A percentile compares a stretch with the other conserved stretches of the same genome.
These are phyloP conservation scores for Anastatica hierochuntica DNA, from an alignment of 345 rosid genomes.

Conservation along the genomic window DNA sequence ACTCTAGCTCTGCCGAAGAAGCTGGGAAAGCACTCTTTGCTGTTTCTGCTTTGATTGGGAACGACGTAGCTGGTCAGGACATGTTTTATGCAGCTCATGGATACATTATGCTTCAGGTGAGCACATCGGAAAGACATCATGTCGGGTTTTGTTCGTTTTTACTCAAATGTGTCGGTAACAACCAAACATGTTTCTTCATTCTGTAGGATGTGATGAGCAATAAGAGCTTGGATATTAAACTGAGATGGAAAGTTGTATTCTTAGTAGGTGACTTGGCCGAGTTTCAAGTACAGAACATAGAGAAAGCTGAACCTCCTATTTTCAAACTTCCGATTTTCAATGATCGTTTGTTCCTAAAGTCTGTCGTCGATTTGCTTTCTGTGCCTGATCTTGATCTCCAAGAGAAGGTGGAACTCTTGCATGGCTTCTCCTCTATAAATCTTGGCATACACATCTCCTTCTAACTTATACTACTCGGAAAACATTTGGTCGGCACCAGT, in stretches of 20 bases:
- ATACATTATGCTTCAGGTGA: slow-evolving; percentile 80
- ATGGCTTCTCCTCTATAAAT: background rate
- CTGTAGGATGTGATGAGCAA: slow-evolving; percentile 57
- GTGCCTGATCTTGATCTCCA: slow-evolving; percentile 76
- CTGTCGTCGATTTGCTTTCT: slow-evolving; percentile 56
- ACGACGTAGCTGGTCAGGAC: slow-evolving; percentile 65
- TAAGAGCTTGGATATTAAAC: slow-evolving; percentile 49
- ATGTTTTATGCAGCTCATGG: slow-evolving; percentile 72
- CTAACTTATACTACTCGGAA: background rate
- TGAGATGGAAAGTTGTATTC: slow-evolving; percentile 63
- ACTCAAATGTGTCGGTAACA: too few relatives aligned
- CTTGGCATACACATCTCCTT: background rate
- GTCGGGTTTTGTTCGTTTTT: background rate
- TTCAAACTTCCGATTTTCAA: slow-evolving; percentile 34
- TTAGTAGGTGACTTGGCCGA: slow-evolving; percentile 72
- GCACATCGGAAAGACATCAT: too few relatives aligned
- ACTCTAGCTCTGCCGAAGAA: slow-evolving; percentile 58
- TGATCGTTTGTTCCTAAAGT: slow-evolving; percentile 53
- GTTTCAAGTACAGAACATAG: slow-evolving; percentile 41
- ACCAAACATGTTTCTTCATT: background rate
- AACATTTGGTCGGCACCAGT: slow-evolving; percentile 51
- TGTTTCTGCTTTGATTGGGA: slow-evolving; percentile 69
- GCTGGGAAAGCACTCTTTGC: slow-evolving; percentile 85
- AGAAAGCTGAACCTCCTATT: slow-evolving; percentile 35
- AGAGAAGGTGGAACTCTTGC: slow-evolving; percentile 53